Conservation (phyloP, 78 protist species). For the Pigoraptor vietnamica region DNA sequence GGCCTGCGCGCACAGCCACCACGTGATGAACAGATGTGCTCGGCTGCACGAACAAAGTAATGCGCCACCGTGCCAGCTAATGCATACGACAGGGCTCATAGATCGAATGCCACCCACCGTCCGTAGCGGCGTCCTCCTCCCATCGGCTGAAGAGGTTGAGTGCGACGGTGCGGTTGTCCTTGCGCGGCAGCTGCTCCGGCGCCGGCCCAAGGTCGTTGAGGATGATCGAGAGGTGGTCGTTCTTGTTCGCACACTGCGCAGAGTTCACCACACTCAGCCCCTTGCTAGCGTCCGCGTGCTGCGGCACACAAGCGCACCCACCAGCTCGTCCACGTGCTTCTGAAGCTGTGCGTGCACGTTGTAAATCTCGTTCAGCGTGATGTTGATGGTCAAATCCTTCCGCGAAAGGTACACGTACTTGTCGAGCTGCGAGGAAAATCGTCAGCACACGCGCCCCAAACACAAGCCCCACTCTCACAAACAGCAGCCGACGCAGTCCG, state of each 20-base stretch:
- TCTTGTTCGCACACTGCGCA: background rate
- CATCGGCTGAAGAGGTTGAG: slow-evolving; percentile 21
- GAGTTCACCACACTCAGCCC: background rate
- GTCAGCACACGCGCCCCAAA: background rate
- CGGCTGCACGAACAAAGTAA: background rate
- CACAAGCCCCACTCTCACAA: background rate
- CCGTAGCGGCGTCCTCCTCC: background rate
- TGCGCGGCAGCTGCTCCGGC: slow-evolving; percentile 45
- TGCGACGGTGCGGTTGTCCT: slow-evolving; percentile 56
- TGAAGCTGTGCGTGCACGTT: slow-evolving; percentile 34
- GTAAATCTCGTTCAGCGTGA: slow-evolving; percentile 67
- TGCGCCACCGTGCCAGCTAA: too few relatives aligned
- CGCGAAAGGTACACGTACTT: slow-evolving; percentile 18
- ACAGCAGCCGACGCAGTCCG: background rate
- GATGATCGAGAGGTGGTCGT: slow-evolving; percentile 22
- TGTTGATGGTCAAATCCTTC: slow-evolving; percentile 22
- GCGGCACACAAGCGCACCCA: background rate
- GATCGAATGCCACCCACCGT: background rate
- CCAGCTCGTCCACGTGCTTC: slow-evolving; percentile 31
- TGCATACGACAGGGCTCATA: background rate
- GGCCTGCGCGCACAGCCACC: too few relatives aligned
- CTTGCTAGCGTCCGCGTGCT: background rate
- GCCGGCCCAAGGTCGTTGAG: slow-evolving; percentile 42
- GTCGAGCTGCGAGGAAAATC: slow-evolving; percentile 13
- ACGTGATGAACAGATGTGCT: background rate